Evolutionary conservation across 129 eudicot genomes (phyloP).

Genomic region (Arctium lappa): DNA sequence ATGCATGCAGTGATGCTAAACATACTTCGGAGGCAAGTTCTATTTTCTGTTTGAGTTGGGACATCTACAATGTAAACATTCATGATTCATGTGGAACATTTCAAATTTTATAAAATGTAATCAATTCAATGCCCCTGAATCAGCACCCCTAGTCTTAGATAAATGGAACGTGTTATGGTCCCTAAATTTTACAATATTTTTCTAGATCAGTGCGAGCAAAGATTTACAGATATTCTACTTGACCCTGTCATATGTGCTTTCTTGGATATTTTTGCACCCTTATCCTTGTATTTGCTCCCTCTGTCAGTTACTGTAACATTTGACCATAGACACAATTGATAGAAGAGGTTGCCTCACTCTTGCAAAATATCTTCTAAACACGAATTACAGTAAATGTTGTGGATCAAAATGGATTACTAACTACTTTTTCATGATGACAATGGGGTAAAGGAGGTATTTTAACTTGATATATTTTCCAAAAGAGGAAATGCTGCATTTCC

Average conservation of each 20-base stretch:
- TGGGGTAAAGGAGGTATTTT: neutral
- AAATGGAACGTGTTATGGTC: neutral
- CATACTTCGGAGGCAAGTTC: constrained; percentile 43
- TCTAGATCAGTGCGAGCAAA: neutral
- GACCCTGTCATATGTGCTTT: constrained; percentile 6
- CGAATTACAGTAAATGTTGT: neutral
- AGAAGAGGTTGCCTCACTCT: constrained; percentile 3
- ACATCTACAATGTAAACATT: neutral
- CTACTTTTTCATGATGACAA: neutral
- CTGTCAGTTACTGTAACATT: neutral
- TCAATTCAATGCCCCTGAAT: neutral
- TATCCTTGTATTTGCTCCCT: neutral
- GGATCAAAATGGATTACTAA: neutral
- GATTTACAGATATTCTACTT: neutral
- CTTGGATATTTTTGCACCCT: neutral
- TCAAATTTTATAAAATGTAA: neutral
- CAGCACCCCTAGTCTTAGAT: neutral
- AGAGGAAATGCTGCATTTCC: constrained; percentile 12
- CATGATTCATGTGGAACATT: neutral
- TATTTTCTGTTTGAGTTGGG: neutral
- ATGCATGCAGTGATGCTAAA: constrained; percentile 24
- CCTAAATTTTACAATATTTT: neutral
- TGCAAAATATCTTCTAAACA: constrained; percentile 12
- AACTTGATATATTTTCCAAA: neutral
- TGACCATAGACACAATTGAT: neutral